Evolutionary conservation across 106 monocot genomes (phyloP), one percentile per base, ranked within the genome.

Genomic region (Vanilla planifolia): DNA sequence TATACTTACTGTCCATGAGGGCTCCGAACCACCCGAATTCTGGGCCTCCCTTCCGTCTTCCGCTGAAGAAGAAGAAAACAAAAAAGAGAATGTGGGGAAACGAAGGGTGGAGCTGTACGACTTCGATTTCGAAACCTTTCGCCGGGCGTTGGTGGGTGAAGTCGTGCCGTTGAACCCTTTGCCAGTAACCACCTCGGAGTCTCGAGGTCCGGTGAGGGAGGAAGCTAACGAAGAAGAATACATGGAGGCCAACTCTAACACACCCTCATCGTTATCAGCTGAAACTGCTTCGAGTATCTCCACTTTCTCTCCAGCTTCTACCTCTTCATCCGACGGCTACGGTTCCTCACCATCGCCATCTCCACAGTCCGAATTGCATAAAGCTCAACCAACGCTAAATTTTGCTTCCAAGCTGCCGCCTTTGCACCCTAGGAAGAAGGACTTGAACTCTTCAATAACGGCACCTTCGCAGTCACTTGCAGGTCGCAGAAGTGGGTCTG

Each of bases 121-220:
- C 64, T 55, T 84, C 26, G 92, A 92, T 76, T 92, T 80, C 41
- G 87, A 87, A 47, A 80, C 87, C 33, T 86, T 80, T 65, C 55
- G 60, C 8, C 68, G 72, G 60, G 82, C 83, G 3, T 28, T 83
- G 7, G 77, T 48, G 43, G 73, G 74, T 20, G 72, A 69, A 3
- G 66, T 65, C 16, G 67, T 59, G 45, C 66, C 85, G 16, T 60
- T 58, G 5, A 26, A 63, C 9, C 48, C 62, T 5, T 21, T 34
- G 41, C 2, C 64, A 4, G 66, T 30, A 14, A 5, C 57, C 14
- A 34, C 19, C 3, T 22, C 19, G 5, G 59, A 61, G 40, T 58
- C 62, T 10, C 8, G 32, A 3, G 28, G 62, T 11, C 74, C 74
- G 4, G 52, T 43, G 16, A 74, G 62, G 45, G 61, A 66, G 14